Base-by-base conservation (phyloP, 176 grass and related monocot species). In the Canna indica region DNA sequence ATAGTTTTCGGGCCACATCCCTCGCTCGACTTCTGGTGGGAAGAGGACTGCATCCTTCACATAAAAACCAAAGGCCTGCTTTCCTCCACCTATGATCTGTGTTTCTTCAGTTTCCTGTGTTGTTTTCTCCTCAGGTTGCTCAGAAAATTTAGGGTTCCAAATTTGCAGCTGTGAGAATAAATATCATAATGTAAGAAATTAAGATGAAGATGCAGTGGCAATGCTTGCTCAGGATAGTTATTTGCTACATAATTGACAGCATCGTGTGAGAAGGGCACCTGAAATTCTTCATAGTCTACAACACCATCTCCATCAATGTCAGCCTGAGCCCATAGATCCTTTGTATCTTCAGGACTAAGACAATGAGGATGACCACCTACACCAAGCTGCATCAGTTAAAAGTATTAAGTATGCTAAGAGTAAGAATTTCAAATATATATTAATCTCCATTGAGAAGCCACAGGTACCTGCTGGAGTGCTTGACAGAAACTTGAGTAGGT, bases 1-100 rank as follows among this genome's bases (percentile, higher is more conserved):
- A 46, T 96, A 96, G 35, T 91, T 84, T 71, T 96, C 88, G 11
- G 91, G 91, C 91, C 91, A 96, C 71, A 73, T 88, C 76, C 91
- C 91, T 78, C 78, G 91, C 74, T 91, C 88, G 47, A 88, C 88
- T 64, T 96, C 91, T 17, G 88, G 91, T 13, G 91, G 88, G 47
- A 91, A 96, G 57, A 96, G 78, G 66, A 88, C 85, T 47, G 91
- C 91, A 73, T 88, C 83, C 77, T 96, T 91, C 74, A 96, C 91
- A 1, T 76, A 84, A 67, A 96, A 84, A 27, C 91, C 91, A 65
- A 88, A 84, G 47, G 85, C 70, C 68, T 81, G 74, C 5, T 73
- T 25, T 22, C 1, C 36, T 38, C 67, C 45, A 41, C 45, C 67
- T 1, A 70, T 73, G 10, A 64, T 59, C 25, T 65, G 14, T 29